Evolutionary conservation across 2,329 filamentous ascomycete genomes (phyloP), one percentile per base, ranked within the genome.

Genomic region (Sporothrix curviconia): DNA sequence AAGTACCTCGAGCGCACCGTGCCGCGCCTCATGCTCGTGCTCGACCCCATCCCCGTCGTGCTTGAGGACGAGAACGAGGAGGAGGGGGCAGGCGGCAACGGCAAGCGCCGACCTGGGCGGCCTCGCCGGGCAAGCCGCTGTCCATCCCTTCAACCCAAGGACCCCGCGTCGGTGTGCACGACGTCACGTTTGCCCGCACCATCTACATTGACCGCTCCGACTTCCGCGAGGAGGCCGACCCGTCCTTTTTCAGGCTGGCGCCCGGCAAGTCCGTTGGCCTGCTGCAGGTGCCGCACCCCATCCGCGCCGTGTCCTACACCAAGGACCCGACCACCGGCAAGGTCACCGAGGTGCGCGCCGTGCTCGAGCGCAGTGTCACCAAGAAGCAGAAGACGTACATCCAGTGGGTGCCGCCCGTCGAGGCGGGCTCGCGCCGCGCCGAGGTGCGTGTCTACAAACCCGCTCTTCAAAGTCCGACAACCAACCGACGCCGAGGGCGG

Each of bases 1-100:
- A 85, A 85, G 62, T 95, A 96, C 69, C 84, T 97, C 14, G 92
- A 97, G 70, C 82, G 82, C 50, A 91, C 89, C 0, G 91, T 96
- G 0, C 92, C 92, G 2, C 85, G 92, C 25, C 79, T 96, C 12
- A 94, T 95, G 87, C 79, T 96, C 30, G 83, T 97, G 2, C 80
- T 96, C 19, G 90, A 96, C 63, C 92, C 92, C 0, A 76, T 96
- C 46, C 86, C 84, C 34, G 84, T 96, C 12, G 77, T 90, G 30
- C 90, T 96, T 59, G 88, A 94, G 63, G 88, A 92, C 65, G 78
- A 88, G 0, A 80, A 85, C 14, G n/a, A n/a, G n/a, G n/a, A n/a
- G n/a, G n/a, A n/a, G n/a, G n/a, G n/a, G n/a, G n/a, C n/a, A n/a
- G n/a, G n/a, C n/a, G 86, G 89, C 15, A 36, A 47, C 15, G 42